Base-by-base conservation (phyloP, 345 rosid species). In the Excoecaria agallocha region DNA sequence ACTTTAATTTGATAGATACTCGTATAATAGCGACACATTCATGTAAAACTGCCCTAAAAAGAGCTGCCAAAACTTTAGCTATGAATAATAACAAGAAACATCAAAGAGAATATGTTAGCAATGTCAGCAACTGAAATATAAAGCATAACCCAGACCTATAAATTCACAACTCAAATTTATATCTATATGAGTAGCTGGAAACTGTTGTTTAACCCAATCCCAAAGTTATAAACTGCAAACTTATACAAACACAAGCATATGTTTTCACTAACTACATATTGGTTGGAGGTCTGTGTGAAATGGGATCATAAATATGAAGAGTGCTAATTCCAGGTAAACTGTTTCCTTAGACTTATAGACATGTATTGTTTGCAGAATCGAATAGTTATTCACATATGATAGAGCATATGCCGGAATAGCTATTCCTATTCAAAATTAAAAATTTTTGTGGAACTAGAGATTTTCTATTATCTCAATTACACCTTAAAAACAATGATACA, bases 121-220 rank as follows among this genome's bases (percentile, higher is more conserved):
- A 58, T 0, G 5, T 3, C 48, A 69, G 16, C 22, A 69, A 30
- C 25, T 69, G 52, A 15, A 51, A 30, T 19, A 30, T 12, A 22
- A 54, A 13, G 38, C 35, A 54, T 52, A 37, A 19, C 16, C 16
- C 17, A 19, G 17, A 60, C 22, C 13, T 30, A 30, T 30, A 30
- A 30, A 30, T 57, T 56, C 64, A 58, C 55, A 59, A 22, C 74
- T 71, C 74, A 59, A 45, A 51, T 6, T 49, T 71, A 30, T 30
- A 30, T n/a, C 30, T 30, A 30, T 30, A 30, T 2, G 2, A 2
- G 30, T 30, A 30, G 2, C 30, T 30, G 30, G 30, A 30, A 30
- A 30, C 30, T 30, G 30, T 30, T 30, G 30, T 30, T 30, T 30
- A 30, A 30, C 30, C 30, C 30, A 30, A 30, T 30, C 1, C 30